Percentiles rank a stretch among this genome's conserved stretches.
Conservation (phyloP, 176 grass and related monocot species). For the Elymus sibiricus region DNA sequence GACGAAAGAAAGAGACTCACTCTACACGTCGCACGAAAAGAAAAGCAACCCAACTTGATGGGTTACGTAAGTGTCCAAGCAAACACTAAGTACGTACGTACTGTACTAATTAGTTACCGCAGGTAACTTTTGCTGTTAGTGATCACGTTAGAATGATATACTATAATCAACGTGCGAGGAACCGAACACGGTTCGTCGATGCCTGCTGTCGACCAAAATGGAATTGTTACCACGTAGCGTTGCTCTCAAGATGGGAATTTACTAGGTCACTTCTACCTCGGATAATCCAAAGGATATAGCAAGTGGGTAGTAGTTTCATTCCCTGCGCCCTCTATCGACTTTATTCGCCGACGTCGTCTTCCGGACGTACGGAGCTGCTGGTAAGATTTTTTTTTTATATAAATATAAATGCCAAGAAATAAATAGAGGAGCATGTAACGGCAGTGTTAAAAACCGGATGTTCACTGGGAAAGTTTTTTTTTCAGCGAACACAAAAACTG, state of each 20-base stretch:
- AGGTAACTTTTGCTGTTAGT: not conserved
- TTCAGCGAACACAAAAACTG: no score
- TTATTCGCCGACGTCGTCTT: not conserved
- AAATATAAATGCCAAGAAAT: no score
- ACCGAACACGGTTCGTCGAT: not conserved
- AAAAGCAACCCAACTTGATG: not conserved
- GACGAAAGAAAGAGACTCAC: constrained; percentile 30
- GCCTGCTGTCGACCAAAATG: not conserved
- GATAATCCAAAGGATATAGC: not conserved
- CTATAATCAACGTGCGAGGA: not conserved
- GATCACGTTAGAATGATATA: not conserved
- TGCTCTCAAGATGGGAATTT: not conserved
- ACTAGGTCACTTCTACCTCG: not conserved
- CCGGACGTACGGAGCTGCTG: not conserved
- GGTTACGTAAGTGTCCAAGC: not conserved
- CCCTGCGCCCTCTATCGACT: not conserved
- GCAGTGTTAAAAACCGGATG: no score
- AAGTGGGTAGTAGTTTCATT: not conserved
- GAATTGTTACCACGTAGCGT: constrained; percentile 2
- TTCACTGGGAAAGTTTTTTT: no score
- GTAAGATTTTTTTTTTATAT: no score
- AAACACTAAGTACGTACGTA: not conserved
- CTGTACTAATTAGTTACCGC: not conserved
- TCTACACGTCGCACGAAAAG: not conserved
- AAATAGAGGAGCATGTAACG: no score